Conservation (phyloP, 495 filamentous ascomycete genomes). For the Annulohypoxylon moriforme region DNA sequence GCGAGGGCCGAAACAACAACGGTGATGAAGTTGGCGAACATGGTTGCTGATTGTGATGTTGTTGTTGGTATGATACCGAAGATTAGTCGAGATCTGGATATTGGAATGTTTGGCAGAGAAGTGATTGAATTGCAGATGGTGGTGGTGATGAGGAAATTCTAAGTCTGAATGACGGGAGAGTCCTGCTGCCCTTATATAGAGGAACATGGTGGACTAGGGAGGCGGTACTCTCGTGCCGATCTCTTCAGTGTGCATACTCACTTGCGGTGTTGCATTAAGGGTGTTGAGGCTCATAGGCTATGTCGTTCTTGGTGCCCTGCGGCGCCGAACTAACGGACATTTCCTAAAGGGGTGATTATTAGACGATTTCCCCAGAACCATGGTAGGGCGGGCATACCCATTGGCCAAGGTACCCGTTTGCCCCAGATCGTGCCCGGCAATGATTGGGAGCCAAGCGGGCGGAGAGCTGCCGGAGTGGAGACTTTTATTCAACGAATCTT, state of each 20-base stretch:
- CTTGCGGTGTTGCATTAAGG: not conserved
- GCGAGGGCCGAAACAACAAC: conserved; percentile 26
- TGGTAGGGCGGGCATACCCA: not conserved
- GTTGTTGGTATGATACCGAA: not conserved
- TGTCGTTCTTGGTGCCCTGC: conserved; percentile 3
- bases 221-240: conserved; percentile 17
- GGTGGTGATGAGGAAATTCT: not conserved
- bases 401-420: conserved; percentile 11
- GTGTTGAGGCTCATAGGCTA: conserved; percentile 22
- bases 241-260: not conserved
- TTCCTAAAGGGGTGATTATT: conserved; percentile 14
- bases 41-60: conserved; percentile 13
- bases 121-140: conserved; percentile 12
- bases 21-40: conserved; percentile 27
- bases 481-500: not conserved
- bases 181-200: conserved; percentile 16
- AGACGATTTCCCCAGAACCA: not conserved
- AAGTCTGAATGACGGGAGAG: not conserved
- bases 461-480: conserved; percentile 13
- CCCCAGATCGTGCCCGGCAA: conserved; percentile 15
- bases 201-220: not conserved
- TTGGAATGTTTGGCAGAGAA: not conserved
- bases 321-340: not conserved
- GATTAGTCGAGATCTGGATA: not conserved
- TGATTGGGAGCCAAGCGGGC: not conserved